These are phyloP conservation scores for Nakaseomyces glabratus DNA, from an alignment of 1,139 yeast genomes.

Conservation along the genomic window DNA sequence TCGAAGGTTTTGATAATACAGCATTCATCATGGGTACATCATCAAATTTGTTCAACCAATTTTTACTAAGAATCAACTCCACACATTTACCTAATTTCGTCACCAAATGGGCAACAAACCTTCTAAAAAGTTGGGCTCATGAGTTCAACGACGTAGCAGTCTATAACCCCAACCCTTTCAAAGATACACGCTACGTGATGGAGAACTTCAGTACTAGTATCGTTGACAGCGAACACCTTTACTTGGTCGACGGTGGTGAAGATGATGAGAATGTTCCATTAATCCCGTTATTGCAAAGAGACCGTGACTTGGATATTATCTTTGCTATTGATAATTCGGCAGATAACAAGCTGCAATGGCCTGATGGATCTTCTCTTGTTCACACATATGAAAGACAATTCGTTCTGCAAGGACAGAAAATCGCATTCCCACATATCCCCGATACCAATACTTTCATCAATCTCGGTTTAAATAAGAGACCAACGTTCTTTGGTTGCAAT, in stretches of 20 bases:
- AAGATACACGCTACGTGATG: constrained; percentile 34
- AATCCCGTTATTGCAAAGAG: constrained; percentile 60
- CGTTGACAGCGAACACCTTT: constrained; percentile 38
- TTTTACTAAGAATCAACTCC: constrained; percentile 37
- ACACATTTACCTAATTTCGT: constrained; percentile 42
- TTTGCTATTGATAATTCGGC: constrained; percentile 78
- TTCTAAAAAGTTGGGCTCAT: constrained; percentile 38
- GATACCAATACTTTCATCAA: constrained; percentile 51
- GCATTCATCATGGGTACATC: constrained; percentile 71
- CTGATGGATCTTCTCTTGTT: constrained; percentile 61
- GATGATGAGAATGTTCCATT: constrained; percentile 71
- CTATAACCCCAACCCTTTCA: constrained; percentile 61
- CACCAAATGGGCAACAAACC: constrained; percentile 36
- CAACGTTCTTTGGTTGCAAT: constrained; percentile 82
- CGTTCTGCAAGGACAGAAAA: constrained; percentile 47
- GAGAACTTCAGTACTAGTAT: constrained; percentile 27
- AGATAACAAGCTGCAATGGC: constrained; percentile 60
- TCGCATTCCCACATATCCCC: constrained; percentile 77
- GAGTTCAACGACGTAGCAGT: constrained; percentile 58
- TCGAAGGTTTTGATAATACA: constrained; percentile 63
- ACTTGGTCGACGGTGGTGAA: constrained; percentile 78
- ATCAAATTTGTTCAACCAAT: constrained; percentile 59
- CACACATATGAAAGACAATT: constrained; percentile 64
- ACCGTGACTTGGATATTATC: constrained; percentile 63
- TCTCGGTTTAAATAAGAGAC: constrained; percentile 46